A percentile compares a stretch with the other conserved stretches of the same genome.
Evolutionary conservation across 805 yeast species (phyloP).

Genomic region (Suhomyces xylopsoci): DNA sequence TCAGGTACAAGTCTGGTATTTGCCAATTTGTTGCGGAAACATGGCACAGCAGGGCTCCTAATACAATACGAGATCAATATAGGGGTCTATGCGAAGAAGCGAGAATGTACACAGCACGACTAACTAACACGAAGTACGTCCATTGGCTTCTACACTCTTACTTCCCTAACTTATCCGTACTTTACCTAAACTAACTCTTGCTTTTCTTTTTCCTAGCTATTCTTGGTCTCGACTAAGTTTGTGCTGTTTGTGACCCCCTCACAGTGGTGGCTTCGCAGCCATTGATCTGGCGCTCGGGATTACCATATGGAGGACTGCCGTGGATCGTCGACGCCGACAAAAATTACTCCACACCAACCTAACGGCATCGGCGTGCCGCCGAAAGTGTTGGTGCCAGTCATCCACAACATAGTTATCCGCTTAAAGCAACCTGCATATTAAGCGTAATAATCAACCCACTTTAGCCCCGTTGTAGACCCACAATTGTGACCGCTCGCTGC

Average conservation of each 20-base stretch:
- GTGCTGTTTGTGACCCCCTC: neutral
- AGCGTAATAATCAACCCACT: neutral
- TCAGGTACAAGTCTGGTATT: neutral
- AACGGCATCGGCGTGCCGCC: neutral
- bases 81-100: neutral
- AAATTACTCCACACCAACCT: neutral
- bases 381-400: neutral
- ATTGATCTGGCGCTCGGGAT: conserved; percentile 1
- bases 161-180: neutral
- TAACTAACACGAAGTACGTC: neutral
- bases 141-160: neutral
- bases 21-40: neutral
- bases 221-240: neutral
- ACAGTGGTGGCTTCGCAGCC: conserved; percentile 1
- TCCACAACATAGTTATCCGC: neutral
- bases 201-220: no score
- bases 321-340: neutral
- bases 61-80: neutral
- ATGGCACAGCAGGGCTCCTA: neutral
- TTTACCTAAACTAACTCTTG: no score
- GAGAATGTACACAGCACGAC: neutral
- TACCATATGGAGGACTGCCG: neutral
- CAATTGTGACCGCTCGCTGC: neutral
- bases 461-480: neutral
- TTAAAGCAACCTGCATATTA: neutral